phyloP scores from a whole-genome alignment of 805 yeast species.

The Metschnikowia cerradonensis region DNA sequence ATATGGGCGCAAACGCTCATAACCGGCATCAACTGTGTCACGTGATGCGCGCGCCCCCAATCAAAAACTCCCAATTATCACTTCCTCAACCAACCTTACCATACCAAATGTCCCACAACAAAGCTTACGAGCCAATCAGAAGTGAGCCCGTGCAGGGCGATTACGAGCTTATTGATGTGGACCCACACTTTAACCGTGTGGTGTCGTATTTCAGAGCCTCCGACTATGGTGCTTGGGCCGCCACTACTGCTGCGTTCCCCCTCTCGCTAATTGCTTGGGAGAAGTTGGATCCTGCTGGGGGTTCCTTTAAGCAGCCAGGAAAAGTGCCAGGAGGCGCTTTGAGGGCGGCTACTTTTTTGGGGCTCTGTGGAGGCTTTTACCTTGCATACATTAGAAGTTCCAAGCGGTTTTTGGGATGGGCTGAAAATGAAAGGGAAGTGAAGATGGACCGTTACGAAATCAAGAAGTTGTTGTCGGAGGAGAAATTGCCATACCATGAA shows the following conservation, averaged over 20 bases:
- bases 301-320: conserved; percentile 41
- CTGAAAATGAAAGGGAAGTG: conserved; percentile 71
- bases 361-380: conserved; percentile 69
- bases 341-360: conserved; percentile 59
- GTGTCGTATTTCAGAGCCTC: conserved; percentile 66
- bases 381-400: conserved; percentile 65
- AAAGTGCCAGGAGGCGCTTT: conserved; percentile 53
- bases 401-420: conserved; percentile 72
- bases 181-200: conserved; percentile 72
- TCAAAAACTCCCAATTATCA: conserved; percentile 22
- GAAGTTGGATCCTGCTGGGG: conserved; percentile 39
- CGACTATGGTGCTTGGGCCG: conserved; percentile 53
- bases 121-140: conserved; percentile 39
- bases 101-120: conserved; percentile 35
- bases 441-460: conserved; percentile 68
- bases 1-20: background rate
- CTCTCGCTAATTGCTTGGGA: conserved; percentile 41
- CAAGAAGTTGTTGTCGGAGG: conserved; percentile 60
- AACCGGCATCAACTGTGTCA: conserved; percentile 2
- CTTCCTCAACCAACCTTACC: background rate
- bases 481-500: conserved; percentile 63
- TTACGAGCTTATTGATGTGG: conserved; percentile 62
- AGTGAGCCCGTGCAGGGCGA: conserved; percentile 23
- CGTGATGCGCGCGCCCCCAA: conserved; percentile 26
- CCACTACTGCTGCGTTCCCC: conserved; percentile 40